These are phyloP conservation scores for Fonsecaea monophora DNA, from an alignment of 2,329 filamentous ascomycete genomes.

Conservation along the genomic window DNA sequence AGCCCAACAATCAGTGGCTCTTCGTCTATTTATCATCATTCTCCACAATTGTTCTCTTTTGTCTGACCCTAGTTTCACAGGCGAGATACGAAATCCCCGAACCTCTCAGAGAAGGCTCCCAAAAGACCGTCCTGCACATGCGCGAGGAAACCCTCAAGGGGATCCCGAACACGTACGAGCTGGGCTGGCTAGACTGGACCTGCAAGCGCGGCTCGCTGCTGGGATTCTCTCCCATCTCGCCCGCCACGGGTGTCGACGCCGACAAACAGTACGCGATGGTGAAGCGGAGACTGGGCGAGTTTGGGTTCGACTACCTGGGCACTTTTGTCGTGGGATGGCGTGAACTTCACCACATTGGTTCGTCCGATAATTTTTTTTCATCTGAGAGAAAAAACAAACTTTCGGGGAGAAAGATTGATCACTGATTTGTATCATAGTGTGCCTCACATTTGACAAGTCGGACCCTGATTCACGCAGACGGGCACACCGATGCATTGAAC, in stretches of 20 bases:
- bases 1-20: too few species aligned
- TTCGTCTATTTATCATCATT: too few species aligned
- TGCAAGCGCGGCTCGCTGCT: slow-evolving; percentile 11
- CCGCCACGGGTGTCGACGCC: slow-evolving; percentile 53
- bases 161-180: slow-evolving; percentile 17
- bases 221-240: slow-evolving; percentile 48
- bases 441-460: slow-evolving; percentile 24
- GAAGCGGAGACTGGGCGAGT: slow-evolving; percentile 45
- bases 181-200: slow-evolving; percentile 20
- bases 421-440: neutral
- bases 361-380: slow-evolving; percentile 5
- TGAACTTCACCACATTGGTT: slow-evolving; percentile 51
- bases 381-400: too few species aligned
- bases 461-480: slow-evolving; percentile 34
- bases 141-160: slow-evolving; percentile 16
- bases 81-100: slow-evolving; percentile 12
- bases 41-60: too few species aligned
- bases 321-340: slow-evolving; percentile 52
- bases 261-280: slow-evolving; percentile 48
- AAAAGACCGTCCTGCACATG: slow-evolving; percentile 14
- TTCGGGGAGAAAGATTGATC: too few species aligned
- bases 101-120: neutral
- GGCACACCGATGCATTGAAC: slow-evolving; percentile 18
- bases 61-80: neutral
- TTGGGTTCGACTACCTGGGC: slow-evolving; percentile 51